A percentile compares a stretch with the other conserved stretches of the same genome.
Evolutionary conservation across 441 rosid species (phyloP).

Genomic region (Pelargonium fulgidum): DNA sequence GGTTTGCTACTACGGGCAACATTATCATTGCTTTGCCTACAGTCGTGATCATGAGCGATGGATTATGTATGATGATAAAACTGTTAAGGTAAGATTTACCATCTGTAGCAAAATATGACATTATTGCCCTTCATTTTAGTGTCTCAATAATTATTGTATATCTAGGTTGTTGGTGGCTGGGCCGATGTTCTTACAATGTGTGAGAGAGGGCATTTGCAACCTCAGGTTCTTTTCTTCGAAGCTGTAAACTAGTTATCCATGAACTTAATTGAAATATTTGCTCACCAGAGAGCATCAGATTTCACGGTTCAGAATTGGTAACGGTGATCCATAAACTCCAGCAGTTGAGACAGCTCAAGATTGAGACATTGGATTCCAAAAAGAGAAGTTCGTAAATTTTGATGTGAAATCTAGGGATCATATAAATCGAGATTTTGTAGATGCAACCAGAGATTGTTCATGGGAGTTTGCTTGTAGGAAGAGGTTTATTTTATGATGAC

Average conservation of each 20-base stretch:
- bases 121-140: slow-evolving; percentile 8
- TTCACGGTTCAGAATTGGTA: slow-evolving; percentile 11
- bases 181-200: slow-evolving; percentile 66
- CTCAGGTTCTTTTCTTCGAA: slow-evolving; percentile 88
- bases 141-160: slow-evolving; percentile 19
- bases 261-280: slow-evolving; percentile 21
- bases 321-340: slow-evolving; percentile 18
- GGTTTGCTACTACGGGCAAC: slow-evolving; percentile 97
- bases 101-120: slow-evolving; percentile 8
- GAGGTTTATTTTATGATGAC: background rate
- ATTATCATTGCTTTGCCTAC: slow-evolving; percentile 90
- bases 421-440: slow-evolving; percentile 17
- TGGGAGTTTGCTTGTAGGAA: background rate
- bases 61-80: slow-evolving; percentile 96
- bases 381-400: slow-evolving; percentile 1
- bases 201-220: slow-evolving; percentile 80
- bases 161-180: slow-evolving; percentile 83
- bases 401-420: slow-evolving; percentile 19
- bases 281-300: slow-evolving; percentile 18
- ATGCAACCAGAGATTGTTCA: background rate
- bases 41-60: slow-evolving; percentile 64
- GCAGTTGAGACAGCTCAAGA: slow-evolving; percentile 1
- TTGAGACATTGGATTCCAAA: slow-evolving; percentile 21
- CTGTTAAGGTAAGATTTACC: slow-evolving; percentile 57
- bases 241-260: slow-evolving; percentile 43